Base-by-base conservation (phyloP, 495 filamentous ascomycete species). In the Penicillium fimorum region DNA sequence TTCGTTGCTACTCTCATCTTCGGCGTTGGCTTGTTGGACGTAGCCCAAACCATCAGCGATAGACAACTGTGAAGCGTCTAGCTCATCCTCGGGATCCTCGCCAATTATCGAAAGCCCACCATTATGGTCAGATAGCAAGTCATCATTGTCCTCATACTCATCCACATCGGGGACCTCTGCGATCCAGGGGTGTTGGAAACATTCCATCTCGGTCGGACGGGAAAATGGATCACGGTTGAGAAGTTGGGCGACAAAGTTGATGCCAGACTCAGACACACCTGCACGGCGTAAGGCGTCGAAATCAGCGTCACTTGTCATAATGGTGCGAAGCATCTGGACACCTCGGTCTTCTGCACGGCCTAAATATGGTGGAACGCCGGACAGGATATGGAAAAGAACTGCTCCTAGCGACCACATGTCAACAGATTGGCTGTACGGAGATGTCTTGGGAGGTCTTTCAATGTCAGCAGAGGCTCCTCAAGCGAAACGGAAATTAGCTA, bases 401-500 rank as follows among this genome's bases (percentile, higher is more conserved):
- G 90, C 93, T 32, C 89, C 95, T 41, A 96, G 80, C 12, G 93
- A 96, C 92, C 92, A 98, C 59, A 94, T 88, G 64, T 98, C 94
- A 20, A 97, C 90, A 4, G 90, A 88, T 49, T 96, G 87, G 61
- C 84, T 86, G 68, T 98, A 98, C 8, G 88, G 82, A 49, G 73
- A 75, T 8, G 77, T 77, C 66, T 76, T 76, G 1, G 71, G 64
- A 0, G 69, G 71, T 32, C 76, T 79, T 44, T 38, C 22, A 20
- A 32, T 13, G 55, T 76, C 53, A 72, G 71, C 46, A 47, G 29
- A 20, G 8, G 22, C 30, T 48, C 17, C 40, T 45, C 15, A 18
- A 50, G 13, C 2, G 10, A 43, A 17, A 29, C 53, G 29, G 17
- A 10, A 33, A 24, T 30, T 9, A 44, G 10, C 59, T 61, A 71